A percentile compares a stretch with the other conserved stretches of the same genome.
phyloP scores from a whole-genome alignment of 495 filamentous ascomycete species.

The Amorphotheca resinae region DNA sequence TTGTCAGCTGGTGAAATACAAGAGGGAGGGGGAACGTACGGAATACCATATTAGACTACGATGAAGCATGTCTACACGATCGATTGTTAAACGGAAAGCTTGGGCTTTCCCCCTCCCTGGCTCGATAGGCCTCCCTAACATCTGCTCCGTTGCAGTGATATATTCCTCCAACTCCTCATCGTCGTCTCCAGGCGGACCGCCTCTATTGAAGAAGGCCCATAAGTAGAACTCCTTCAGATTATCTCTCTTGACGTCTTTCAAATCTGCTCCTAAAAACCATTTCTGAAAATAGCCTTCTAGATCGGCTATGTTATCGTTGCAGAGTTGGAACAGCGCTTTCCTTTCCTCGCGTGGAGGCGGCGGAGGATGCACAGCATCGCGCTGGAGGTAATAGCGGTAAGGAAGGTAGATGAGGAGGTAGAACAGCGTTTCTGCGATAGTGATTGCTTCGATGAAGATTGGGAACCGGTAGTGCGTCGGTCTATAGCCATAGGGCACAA shows the following conservation, averaged over 20 bases:
- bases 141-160: conserved; percentile 33
- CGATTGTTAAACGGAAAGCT: conserved; percentile 50
- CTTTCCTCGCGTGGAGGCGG: conserved; percentile 27
- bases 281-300: conserved; percentile 40
- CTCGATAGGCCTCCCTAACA: conserved; percentile 33
- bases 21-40: conserved; percentile 25
- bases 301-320: conserved; percentile 40
- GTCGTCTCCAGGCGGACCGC: conserved; percentile 25
- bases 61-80: conserved; percentile 46
- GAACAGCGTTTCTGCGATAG: conserved; percentile 37
- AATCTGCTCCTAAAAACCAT: conserved; percentile 52
- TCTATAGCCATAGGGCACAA: conserved; percentile 22
- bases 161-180: conserved; percentile 48
- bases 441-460: conserved; percentile 17
- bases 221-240: conserved; percentile 52
- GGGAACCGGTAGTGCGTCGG: conserved; percentile 20
- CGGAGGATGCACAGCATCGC: conserved; percentile 39
- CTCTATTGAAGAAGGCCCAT: conserved; percentile 50
- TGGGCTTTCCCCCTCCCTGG: conserved; percentile 39
- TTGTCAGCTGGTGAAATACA: background rate
- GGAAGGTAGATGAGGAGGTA: conserved; percentile 43
- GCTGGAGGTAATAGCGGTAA: conserved; percentile 34
- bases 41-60: conserved; percentile 53
- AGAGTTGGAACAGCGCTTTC: conserved; percentile 39
- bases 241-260: conserved; percentile 46